Evolutionary conservation across 108 stramenopile species (phyloP).

Genomic region (Pseudonitzschia delicatissima): DNA sequence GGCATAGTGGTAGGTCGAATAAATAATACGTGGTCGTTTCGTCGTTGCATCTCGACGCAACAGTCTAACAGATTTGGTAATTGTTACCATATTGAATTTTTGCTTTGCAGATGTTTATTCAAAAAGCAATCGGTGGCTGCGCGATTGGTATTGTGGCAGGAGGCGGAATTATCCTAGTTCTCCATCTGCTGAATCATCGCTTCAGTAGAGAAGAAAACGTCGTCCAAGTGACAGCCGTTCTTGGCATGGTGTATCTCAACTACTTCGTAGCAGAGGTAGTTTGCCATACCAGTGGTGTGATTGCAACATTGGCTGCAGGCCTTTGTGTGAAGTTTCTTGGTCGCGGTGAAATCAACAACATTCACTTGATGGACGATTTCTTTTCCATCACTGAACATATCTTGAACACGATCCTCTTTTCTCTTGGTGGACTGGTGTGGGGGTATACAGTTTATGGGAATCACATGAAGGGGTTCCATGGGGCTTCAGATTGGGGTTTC

Average conservation of each 20-base stretch:
- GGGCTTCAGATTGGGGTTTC: conserved; percentile 60
- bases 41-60: too few relatives aligned
- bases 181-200: conserved; percentile 52
- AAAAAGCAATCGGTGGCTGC: conserved; percentile 73
- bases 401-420: conserved; percentile 88
- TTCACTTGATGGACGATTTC: conserved; percentile 71
- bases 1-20: too few relatives aligned
- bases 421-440: conserved; percentile 85
- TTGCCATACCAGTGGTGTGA: conserved; percentile 63
- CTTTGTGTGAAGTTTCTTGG: conserved; percentile 59
- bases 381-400: conserved; percentile 80
- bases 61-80: too few relatives aligned
- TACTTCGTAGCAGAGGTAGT: conserved; percentile 78
- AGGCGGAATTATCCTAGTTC: conserved; percentile 34
- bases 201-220: conserved; percentile 67
- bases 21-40: too few relatives aligned
- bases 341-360: conserved; percentile 58
- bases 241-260: conserved; percentile 76
- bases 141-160: conserved; percentile 73
- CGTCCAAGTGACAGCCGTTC: conserved; percentile 76
- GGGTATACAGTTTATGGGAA: conserved; percentile 45
- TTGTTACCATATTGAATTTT: too few relatives aligned
- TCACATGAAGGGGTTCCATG: conserved; percentile 36
- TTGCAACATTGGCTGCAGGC: conserved; percentile 74
- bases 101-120: conserved; percentile 50